These are phyloP conservation scores for Plenodomus biglobosus DNA, from an alignment of 2,329 filamentous ascomycete genomes.

Conservation along the genomic window DNA sequence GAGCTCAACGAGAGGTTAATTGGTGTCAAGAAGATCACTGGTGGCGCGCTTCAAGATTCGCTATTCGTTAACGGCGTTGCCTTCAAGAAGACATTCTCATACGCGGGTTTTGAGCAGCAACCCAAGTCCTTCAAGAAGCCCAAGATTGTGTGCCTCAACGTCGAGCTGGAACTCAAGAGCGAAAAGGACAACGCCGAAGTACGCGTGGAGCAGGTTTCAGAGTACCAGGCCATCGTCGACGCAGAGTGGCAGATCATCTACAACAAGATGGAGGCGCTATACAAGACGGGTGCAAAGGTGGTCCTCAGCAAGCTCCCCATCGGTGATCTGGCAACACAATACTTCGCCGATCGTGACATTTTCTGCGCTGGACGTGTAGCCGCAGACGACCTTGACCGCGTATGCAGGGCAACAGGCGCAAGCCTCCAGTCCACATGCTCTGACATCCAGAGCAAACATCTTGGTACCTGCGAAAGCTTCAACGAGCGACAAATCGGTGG, in stretches of 20 bases:
- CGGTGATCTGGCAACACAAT: constrained; percentile 94
- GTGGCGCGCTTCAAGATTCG: constrained; percentile 92
- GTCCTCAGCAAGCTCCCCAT: constrained; percentile 97
- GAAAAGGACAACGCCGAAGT: constrained; percentile 99
- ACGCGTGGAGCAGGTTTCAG: constrained; percentile 94
- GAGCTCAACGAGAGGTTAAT: constrained; percentile 98
- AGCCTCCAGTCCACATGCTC: constrained; percentile 94
- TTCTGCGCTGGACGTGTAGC: constrained; percentile 96
- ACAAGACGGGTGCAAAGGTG: constrained; percentile 94
- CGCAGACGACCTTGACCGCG: constrained; percentile 90
- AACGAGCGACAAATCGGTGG: constrained; percentile 97
- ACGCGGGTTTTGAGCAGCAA: constrained; percentile 98
- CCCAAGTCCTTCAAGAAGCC: constrained; percentile 93
- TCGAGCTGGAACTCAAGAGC: constrained; percentile 96
- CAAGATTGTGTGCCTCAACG: constrained; percentile 96
- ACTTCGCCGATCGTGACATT: constrained; percentile 95
- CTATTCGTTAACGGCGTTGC: constrained; percentile 97
- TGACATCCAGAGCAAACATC: constrained; percentile 84
- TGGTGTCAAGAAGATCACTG: constrained; percentile 96
- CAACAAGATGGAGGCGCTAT: constrained; percentile 95
- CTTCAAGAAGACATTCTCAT: constrained; percentile 99
- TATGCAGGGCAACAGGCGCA: constrained; percentile 91
- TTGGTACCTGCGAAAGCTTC: constrained; percentile 86
- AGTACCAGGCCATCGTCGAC: constrained; percentile 99
- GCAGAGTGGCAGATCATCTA: constrained; percentile 99